Conservation (phyloP, 148 eudicot genomes). For the Vaccinium macrocarpon region DNA sequence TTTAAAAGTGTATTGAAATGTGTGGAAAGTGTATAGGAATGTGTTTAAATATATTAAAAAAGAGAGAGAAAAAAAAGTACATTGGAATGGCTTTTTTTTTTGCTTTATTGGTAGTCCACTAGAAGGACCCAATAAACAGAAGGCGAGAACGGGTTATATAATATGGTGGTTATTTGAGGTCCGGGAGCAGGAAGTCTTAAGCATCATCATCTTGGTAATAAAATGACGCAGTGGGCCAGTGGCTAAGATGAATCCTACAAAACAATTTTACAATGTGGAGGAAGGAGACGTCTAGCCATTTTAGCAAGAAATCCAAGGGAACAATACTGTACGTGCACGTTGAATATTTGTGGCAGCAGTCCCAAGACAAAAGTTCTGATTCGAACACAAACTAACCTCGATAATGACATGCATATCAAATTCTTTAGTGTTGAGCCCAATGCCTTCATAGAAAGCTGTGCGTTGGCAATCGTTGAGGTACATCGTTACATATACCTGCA, state of each 20-base stretch:
- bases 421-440: conserved; percentile 89
- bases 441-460: conserved; percentile 92
- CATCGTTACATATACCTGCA: conserved; percentile 97
- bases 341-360: neutral
- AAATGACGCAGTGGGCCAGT: neutral
- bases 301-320: neutral
- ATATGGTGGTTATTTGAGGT: neutral
- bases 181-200: neutral
- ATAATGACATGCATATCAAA: conserved; percentile 99
- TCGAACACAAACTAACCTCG: conserved; percentile 52
- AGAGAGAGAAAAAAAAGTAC: no score
- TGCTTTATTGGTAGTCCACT: no score
- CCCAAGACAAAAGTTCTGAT: neutral
- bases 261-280: neutral
- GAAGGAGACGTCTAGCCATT: neutral
- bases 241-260: neutral
- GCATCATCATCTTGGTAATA: neutral
- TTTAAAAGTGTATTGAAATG: no score
- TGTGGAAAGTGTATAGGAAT: no score
- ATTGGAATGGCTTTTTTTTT: no score
- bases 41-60: no score
- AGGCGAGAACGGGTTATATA: neutral
- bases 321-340: neutral
- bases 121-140: neutral
- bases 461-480: conserved; percentile 96